These are phyloP conservation scores for Quercus robur DNA, from an alignment of 306 rosid species.

Conservation along the genomic window DNA sequence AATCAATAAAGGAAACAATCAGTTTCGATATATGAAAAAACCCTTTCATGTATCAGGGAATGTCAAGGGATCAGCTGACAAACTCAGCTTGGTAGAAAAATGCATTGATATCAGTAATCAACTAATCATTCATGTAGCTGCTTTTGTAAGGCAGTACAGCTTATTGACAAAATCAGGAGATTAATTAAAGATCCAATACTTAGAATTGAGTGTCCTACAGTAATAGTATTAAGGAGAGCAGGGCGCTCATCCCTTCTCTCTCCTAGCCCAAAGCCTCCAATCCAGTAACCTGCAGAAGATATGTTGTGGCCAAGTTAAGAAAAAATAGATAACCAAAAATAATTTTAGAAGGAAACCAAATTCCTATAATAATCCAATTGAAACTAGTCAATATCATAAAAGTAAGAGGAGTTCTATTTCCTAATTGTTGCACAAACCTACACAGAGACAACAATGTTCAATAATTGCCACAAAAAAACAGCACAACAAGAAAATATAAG, in stretches of 20 bases:
- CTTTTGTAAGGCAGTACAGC: not conserved
- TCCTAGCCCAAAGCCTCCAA: slow-evolving; percentile 97
- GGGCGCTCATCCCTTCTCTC: slow-evolving; percentile 83
- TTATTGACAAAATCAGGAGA: not conserved
- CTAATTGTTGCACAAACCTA: not conserved
- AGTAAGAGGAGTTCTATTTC: not conserved
- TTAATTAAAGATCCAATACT: not conserved
- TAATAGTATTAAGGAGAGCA: slow-evolving; percentile 61
- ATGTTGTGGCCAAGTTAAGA: slow-evolving; percentile 12
- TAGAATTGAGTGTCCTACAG: slow-evolving; percentile 39
- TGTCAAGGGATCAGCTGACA: not conserved
- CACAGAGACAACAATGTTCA: not conserved
- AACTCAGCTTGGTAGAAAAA: not conserved
- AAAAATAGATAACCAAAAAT: slow-evolving; percentile 1
- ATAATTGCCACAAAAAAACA: not conserved
- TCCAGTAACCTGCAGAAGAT: slow-evolving; percentile 71
- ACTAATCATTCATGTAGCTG: not conserved
- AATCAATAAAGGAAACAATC: not conserved
- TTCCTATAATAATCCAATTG: not conserved
- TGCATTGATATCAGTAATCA: not conserved
- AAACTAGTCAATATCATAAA: not conserved
- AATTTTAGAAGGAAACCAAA: not conserved
- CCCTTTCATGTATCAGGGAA: not conserved
- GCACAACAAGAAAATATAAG: not conserved
- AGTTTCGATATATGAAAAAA: not conserved